Conservation (phyloP, 2,329 filamentous ascomycete genomes). For the Sporothrix sp. region DNA sequence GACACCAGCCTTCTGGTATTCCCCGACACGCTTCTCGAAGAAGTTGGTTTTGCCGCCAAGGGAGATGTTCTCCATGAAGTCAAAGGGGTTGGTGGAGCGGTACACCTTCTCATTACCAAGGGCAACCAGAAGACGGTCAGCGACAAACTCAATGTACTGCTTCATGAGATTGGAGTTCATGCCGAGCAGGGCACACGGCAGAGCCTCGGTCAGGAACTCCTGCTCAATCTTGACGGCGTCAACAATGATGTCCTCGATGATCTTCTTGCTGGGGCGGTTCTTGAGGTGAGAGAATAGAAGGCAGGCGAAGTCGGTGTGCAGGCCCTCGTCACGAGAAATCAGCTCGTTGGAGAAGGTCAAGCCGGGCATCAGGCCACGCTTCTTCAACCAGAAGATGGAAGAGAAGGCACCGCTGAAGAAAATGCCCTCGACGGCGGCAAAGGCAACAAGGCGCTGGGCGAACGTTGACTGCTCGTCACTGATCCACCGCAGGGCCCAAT, state of each 20-base stretch:
- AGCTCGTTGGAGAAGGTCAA: constrained; percentile 99
- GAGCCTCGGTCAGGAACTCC: constrained; percentile 93
- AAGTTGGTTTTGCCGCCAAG: constrained; percentile 99
- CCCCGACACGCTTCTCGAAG: constrained; percentile 99
- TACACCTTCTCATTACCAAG: constrained; percentile 93
- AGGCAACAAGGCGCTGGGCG: constrained; percentile 88
- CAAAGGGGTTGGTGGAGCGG: constrained; percentile 89
- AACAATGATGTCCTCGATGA: constrained; percentile 79
- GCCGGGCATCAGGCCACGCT: constrained; percentile 97
- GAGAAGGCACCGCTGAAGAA: constrained; percentile 99
- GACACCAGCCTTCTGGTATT: constrained; percentile 99
- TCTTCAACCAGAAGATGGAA: constrained; percentile 99
- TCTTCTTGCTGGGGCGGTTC: constrained; percentile 72
- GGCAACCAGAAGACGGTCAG: constrained; percentile 83
- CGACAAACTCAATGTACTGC: constrained; percentile 99
- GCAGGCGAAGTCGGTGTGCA: constrained; percentile 98
- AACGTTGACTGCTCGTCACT: constrained; percentile 88
- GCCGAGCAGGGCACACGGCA: constrained; percentile 84
- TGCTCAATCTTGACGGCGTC: constrained; percentile 93
- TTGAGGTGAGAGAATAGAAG: constrained; percentile 95
- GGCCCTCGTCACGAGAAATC: constrained; percentile 97
- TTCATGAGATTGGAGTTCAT: constrained; percentile 98
- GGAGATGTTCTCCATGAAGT: constrained; percentile 99
- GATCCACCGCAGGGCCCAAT: constrained; percentile 96
- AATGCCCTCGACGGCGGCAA: constrained; percentile 96